Evolutionary conservation across 2,329 filamentous ascomycete species (phyloP).

Genomic region (Colletotrichum sp.): DNA sequence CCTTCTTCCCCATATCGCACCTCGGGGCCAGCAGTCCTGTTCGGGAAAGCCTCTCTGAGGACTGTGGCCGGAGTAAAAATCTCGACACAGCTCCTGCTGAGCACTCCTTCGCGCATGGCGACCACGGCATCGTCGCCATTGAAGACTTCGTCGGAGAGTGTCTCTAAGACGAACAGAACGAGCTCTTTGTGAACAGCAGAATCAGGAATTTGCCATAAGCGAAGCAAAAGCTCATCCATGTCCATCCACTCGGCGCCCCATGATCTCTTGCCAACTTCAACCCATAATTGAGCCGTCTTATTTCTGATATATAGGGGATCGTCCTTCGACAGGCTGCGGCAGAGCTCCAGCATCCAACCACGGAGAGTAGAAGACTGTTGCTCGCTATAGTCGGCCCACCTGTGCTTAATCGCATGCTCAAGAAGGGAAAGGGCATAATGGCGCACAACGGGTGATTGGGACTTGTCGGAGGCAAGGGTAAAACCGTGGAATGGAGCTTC

Average conservation of each 20-base stretch:
- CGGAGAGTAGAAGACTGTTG: slow-evolving; percentile 74
- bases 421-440: slow-evolving; percentile 94
- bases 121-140: slow-evolving; percentile 88
- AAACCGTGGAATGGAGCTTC: slow-evolving; percentile 88
- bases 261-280: slow-evolving; percentile 88
- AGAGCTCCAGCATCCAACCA: slow-evolving; percentile 79
- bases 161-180: slow-evolving; percentile 87
- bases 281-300: slow-evolving; percentile 94
- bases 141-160: slow-evolving; percentile 92
- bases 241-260: slow-evolving; percentile 95
- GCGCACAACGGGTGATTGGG: slow-evolving; percentile 81
- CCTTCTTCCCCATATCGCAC: slow-evolving; percentile 83
- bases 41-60: slow-evolving; percentile 77
- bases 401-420: slow-evolving; percentile 87
- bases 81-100: slow-evolving; percentile 91
- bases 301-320: slow-evolving; percentile 88
- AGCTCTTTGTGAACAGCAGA: slow-evolving; percentile 77
- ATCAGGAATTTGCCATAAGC: slow-evolving; percentile 77
- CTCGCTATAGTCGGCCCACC: slow-evolving; percentile 75
- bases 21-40: slow-evolving; percentile 69
- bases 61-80: slow-evolving; percentile 85
- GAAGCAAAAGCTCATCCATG: slow-evolving; percentile 85
- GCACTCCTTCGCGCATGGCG: slow-evolving; percentile 78
- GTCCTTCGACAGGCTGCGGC: slow-evolving; percentile 69
- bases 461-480: slow-evolving; percentile 75